Evolutionary conservation across 352 stramenopile genomes (phyloP), one percentile per base, ranked within the genome.

Genomic region (Pythium guiyangense): DNA sequence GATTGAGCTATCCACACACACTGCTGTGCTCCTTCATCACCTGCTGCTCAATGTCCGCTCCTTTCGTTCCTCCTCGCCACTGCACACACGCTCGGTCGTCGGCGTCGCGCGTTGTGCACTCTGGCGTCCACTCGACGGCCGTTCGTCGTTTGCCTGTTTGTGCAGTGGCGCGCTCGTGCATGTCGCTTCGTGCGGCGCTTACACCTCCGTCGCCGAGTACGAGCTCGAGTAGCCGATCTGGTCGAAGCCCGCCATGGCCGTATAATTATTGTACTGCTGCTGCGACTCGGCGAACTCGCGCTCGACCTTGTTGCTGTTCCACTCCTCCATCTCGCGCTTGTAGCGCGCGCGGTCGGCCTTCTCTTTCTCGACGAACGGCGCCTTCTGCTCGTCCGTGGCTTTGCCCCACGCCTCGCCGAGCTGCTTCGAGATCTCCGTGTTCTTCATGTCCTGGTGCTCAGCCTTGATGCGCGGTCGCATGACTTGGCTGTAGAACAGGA

Each of bases 351-450:
- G 84, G 62, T 97, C 90, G 52, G 72, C 71, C 55, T 92, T 86
- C 70, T 98, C 92, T 66, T 97, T 95, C 69, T 98, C 87, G 14
- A 97, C 74, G 62, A 96, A 97, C 35, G 92, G 94, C 11, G 72
- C 69, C 60, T 96, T 96, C 64, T 98, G 89, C 55, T 94, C 82
- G 34, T 96, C 79, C 35, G 79, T 94, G n/a, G 89, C 79, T 60
- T 96, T 96, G 40, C 72, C 57, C 94, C 95, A 98, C 6, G 90
- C 84, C 62, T 98, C 90, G 22, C 94, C 94, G 26, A 98, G 68
- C 50, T 97, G 77, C 66, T 96, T 93, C 12, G 93, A 98, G 63
- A 98, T 96, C 54, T 98, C 94, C 63, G 92, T 97, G 69, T 98
- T 98, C 60, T 96, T 96, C 86, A 98, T 97, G 52, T 96, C 86